phyloP scores from a whole-genome alignment of 331 rosid genomes.

The Dryas integrifolia region DNA sequence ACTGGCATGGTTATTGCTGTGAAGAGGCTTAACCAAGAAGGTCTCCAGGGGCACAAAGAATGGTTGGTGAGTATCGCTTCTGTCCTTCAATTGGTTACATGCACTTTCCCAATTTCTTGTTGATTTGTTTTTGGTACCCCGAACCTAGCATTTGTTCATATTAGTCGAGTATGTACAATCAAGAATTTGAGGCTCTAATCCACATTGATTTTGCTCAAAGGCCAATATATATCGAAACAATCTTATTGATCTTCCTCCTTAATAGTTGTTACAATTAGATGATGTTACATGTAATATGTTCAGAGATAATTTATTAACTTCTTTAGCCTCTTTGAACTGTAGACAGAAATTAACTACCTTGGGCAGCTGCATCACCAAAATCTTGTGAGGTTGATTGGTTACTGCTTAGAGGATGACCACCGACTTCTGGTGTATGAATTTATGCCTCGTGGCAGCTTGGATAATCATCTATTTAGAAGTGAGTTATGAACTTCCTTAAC shows the following conservation, averaged over 20 bases:
- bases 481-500: constrained; percentile 42
- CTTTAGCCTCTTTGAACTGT: constrained; percentile 25
- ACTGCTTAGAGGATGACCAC: constrained; percentile 95
- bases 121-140: not conserved
- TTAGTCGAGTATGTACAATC: not conserved
- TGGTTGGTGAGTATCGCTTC: constrained; percentile 82
- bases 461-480: constrained; percentile 91
- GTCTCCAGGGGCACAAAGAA: constrained; percentile 86
- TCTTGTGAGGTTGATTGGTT: constrained; percentile 85
- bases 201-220: not conserved
- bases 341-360: constrained; percentile 91
- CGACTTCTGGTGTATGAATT: constrained; percentile 86
- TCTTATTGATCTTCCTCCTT: not conserved
- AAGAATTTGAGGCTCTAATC: not conserved
- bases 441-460: constrained; percentile 86
- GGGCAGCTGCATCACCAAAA: constrained; percentile 91
- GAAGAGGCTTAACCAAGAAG: constrained; percentile 86
- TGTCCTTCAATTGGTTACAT: constrained; percentile 15
- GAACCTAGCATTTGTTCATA: not conserved
- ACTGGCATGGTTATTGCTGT: constrained; percentile 83
- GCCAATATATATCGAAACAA: not conserved
- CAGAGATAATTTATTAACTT: constrained; percentile 24
- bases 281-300: not conserved
- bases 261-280: not conserved
- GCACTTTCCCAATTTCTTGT: not conserved